Conservation (phyloP, 257 asterid species). For the Plantago elongata region DNA sequence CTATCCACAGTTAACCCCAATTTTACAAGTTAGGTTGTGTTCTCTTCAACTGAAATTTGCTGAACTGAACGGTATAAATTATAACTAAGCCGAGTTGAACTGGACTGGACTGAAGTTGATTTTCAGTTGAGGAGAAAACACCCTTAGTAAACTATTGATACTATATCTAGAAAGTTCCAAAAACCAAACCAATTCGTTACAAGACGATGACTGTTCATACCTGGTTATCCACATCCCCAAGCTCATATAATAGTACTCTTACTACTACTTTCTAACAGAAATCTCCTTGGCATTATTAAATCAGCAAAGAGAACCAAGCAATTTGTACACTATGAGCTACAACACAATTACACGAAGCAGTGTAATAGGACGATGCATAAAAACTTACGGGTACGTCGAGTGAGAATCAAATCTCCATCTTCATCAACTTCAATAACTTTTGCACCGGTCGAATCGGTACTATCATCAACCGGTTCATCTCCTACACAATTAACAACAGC, state of each 20-base stretch:
- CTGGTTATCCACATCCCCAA: too few species aligned
- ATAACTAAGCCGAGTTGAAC: too few species aligned
- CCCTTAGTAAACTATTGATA: too few species aligned
- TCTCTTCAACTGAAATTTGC: too few species aligned
- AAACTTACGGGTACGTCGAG: constrained; percentile 54
- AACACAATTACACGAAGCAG: too few species aligned
- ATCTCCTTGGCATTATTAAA: not conserved
- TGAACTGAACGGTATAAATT: too few species aligned
- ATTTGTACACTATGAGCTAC: not conserved
- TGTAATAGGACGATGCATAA: not conserved
- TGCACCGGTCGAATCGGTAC: constrained; percentile 18
- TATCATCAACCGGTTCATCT: constrained; percentile 28
- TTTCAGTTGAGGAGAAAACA: too few species aligned
- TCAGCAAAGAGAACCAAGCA: not conserved
- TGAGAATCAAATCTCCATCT: constrained; percentile 79
- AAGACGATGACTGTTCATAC: too few species aligned
- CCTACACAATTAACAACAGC: constrained; percentile 24
- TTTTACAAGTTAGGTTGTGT: too few species aligned
- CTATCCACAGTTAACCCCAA: not conserved
- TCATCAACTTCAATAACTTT: constrained; percentile 59
- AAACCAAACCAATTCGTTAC: too few species aligned
- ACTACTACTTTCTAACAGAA: not conserved
- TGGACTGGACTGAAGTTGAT: too few species aligned
- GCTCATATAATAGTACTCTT: not conserved
- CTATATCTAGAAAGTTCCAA: too few species aligned